Conservation (phyloP, 495 filamentous ascomycete genomes). For the Talaromyces liani region DNA sequence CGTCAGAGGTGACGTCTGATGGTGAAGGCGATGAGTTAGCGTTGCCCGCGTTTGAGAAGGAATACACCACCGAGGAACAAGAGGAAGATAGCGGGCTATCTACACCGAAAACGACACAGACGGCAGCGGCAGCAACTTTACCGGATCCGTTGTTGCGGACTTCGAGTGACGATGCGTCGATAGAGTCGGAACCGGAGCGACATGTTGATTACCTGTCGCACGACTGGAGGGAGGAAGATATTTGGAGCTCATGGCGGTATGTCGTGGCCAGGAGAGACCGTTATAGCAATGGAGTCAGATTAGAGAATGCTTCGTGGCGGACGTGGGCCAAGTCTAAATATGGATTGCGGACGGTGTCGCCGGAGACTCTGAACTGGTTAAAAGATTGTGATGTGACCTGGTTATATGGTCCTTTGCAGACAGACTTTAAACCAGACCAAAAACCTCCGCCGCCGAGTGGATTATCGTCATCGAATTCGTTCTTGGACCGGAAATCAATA, state of each 20-base stretch:
- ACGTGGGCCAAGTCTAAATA: constrained; percentile 94
- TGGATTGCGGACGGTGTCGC: constrained; percentile 75
- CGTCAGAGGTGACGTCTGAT: constrained; percentile 43
- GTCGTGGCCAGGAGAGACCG: constrained; percentile 69
- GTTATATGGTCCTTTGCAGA: constrained; percentile 91
- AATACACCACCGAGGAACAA: constrained; percentile 27
- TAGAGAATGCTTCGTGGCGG: constrained; percentile 97
- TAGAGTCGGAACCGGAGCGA: constrained; percentile 69
- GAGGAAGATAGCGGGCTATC: not conserved
- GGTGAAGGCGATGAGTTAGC: constrained; percentile 46
- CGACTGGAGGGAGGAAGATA: constrained; percentile 93
- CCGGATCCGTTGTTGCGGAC: constrained; percentile 30
- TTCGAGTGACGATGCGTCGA: constrained; percentile 76
- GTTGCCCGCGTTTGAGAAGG: constrained; percentile 52
- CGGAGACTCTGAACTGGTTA: constrained; percentile 86
- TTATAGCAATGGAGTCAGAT: constrained; percentile 70
- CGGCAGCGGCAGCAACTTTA: constrained; percentile 12
- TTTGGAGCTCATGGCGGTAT: constrained; percentile 95
- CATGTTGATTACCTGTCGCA: constrained; percentile 97
- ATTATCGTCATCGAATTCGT: constrained; percentile 75
- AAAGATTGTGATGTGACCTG: constrained; percentile 98
- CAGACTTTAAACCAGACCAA: constrained; percentile 33
- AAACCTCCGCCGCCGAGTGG: constrained; percentile 48
- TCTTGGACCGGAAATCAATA: constrained; percentile 82
- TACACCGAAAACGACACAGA: constrained; percentile 27